Conservation (phyloP, 306 rosid species). For the Amphicarpaea edgeworthii region DNA sequence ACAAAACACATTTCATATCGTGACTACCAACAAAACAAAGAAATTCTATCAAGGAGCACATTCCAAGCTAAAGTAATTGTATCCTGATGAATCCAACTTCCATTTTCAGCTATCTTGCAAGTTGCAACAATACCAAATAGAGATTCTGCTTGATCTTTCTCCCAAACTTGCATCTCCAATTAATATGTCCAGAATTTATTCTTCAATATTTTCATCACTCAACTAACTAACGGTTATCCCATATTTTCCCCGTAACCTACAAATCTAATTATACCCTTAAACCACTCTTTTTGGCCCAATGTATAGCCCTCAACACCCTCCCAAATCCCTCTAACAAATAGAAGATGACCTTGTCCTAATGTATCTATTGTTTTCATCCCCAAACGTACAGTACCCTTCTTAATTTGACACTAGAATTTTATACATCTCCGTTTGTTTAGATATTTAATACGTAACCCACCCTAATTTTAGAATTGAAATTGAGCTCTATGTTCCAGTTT, state of each 20-base stretch:
- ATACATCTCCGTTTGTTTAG: neutral
- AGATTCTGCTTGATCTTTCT: neutral
- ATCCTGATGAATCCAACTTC: too few species aligned
- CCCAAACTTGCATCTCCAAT: neutral
- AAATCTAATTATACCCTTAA: neutral
- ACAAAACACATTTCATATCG: neutral
- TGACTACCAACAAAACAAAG: too few species aligned
- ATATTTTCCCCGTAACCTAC: neutral
- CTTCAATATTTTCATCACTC: neutral
- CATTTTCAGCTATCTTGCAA: neutral
- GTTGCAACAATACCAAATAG: neutral
- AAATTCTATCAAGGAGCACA: neutral
- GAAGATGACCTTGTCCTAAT: neutral
- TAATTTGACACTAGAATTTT: neutral
- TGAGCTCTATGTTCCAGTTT: neutral
- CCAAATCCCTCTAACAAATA: neutral
- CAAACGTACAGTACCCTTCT: too few species aligned
- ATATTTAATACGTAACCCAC: neutral
- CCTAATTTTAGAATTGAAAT: neutral
- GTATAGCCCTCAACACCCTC: neutral
- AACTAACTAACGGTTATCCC: neutral
- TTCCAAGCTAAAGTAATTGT: neutral
- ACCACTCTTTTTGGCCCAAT: neutral
- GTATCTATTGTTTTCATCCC: too few species aligned
- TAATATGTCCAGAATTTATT: neutral